These are phyloP conservation scores for Xylaria sp. DNA, from an alignment of 2,329 filamentous ascomycete genomes.

Conservation along the genomic window DNA sequence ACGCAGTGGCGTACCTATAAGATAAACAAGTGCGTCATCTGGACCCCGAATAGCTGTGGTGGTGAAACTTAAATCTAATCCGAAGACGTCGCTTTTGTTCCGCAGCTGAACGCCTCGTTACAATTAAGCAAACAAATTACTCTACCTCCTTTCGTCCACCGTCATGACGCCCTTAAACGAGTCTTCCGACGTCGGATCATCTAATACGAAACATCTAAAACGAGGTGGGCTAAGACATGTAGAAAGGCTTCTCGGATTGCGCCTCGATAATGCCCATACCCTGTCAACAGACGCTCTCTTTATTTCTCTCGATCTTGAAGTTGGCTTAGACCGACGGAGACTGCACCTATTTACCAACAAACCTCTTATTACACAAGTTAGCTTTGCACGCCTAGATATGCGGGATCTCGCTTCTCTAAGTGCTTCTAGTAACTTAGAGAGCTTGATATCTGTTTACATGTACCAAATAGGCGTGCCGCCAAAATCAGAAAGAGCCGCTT, in stretches of 20 bases:
- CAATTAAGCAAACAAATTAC: slow-evolving; percentile 2
- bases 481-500: slow-evolving; percentile 1
- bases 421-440: neutral
- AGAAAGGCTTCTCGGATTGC: slow-evolving; percentile 8
- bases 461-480: slow-evolving; percentile 3
- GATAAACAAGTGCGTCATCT: no score
- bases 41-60: no score
- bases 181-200: neutral
- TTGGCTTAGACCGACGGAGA: neutral
- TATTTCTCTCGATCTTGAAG: slow-evolving; percentile 14
- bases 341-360: slow-evolving; percentile 1
- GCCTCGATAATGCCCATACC: neutral
- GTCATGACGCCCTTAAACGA: slow-evolving; percentile 5
- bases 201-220: slow-evolving; percentile 4
- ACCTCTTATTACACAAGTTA: slow-evolving; percentile 10
- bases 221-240: slow-evolving; percentile 3
- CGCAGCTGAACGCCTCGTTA: neutral
- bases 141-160: neutral
- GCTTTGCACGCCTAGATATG: slow-evolving; percentile 16
- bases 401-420: slow-evolving; percentile 2
- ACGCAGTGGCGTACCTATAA: no score
- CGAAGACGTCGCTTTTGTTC: no score
- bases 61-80: no score
- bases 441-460: slow-evolving; percentile 11
- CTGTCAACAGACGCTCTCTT: slow-evolving; percentile 1